Evolutionary conservation across 257 asterid genomes (phyloP), one percentile per base, ranked within the genome.

Genomic region (Nicotiana tomentosiformis): DNA sequence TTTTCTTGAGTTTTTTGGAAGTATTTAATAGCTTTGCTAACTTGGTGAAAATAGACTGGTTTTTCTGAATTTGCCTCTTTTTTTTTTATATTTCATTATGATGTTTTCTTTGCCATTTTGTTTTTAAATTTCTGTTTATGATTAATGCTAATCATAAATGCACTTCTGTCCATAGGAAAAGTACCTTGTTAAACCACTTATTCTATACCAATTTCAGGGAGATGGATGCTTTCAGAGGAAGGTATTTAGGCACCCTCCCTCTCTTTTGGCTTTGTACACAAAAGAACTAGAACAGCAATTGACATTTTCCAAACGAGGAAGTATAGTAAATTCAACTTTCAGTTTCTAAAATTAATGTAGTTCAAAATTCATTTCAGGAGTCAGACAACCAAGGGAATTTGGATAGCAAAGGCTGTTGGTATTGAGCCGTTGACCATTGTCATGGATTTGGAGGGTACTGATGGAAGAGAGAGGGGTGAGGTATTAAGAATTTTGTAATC

Each of bases 161-260:
- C 10, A 35, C 29, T 29, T n/a, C n/a, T 74, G 61, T 11, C 18
- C 77, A 33, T 91, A 92, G 98, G 82, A 93, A 93, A 85, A 93
- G 97, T 87, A 93, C 98, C n/a, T 82, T 93, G 86, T 83, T 93
- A 92, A 93, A 93, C 55, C 84, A 92, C 88, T 89, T 92, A 62
- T 92, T 92, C 66, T 84, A 88, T 11, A 92, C 97, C 5, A 89
- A 92, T 82, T 93, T 93, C 64, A 89, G 87, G 84, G 98, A 91
- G 87, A 93, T 93, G 98, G 94, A 93, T 87, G 97, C 97, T 77
- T 88, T 87, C 77, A 88, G 86, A 87, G 98, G 98, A 83, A 92
- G 97, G 97, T 84, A 87, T 43, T 43, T 43, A 4, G 93, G 65
- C 84, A 68, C 46, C 84, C 70, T 79, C 32, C 60, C 64, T 79